phyloP scores from a whole-genome alignment of 306 rosid species.

The Geum urbanum region DNA sequence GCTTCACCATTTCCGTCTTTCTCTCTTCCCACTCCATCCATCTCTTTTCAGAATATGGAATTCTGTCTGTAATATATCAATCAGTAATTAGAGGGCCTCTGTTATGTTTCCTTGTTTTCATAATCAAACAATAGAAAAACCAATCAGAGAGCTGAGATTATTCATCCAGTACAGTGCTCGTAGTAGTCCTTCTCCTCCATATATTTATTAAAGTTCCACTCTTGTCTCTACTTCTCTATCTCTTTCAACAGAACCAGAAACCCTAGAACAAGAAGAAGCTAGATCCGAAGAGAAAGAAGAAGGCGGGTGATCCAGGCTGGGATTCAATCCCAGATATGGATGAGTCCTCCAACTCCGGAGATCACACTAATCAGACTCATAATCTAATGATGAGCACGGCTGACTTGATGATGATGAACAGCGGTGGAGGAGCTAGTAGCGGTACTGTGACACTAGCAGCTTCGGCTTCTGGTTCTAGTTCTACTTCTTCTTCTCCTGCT shows the following conservation, averaged over 20 bases:
- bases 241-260: slow-evolving; percentile 28
- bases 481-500: slow-evolving; percentile 6
- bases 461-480: not conserved
- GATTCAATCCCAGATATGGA: slow-evolving; percentile 71
- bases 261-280: slow-evolving; percentile 33
- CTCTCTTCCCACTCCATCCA: slow-evolving; percentile 9
- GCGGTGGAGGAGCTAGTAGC: not conserved
- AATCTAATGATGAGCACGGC: slow-evolving; percentile 10
- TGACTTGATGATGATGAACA: slow-evolving; percentile 5
- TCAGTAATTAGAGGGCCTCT: slow-evolving; percentile 21
- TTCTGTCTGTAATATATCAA: slow-evolving; percentile 37
- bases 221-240: not conserved
- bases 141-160: not conserved
- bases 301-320: slow-evolving; percentile 35
- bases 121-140: not conserved
- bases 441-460: not conserved
- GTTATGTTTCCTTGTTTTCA: slow-evolving; percentile 23
- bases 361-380: slow-evolving; percentile 22
- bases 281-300: not conserved
- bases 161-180: not conserved
- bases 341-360: slow-evolving; percentile 42
- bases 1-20: slow-evolving; percentile 42
- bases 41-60: slow-evolving; percentile 21
- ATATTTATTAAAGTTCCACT: not conserved
- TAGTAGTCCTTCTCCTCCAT: not conserved